Base-by-base conservation (phyloP, 495 filamentous ascomycete genomes). In the Annulohypoxylon bovei region DNA sequence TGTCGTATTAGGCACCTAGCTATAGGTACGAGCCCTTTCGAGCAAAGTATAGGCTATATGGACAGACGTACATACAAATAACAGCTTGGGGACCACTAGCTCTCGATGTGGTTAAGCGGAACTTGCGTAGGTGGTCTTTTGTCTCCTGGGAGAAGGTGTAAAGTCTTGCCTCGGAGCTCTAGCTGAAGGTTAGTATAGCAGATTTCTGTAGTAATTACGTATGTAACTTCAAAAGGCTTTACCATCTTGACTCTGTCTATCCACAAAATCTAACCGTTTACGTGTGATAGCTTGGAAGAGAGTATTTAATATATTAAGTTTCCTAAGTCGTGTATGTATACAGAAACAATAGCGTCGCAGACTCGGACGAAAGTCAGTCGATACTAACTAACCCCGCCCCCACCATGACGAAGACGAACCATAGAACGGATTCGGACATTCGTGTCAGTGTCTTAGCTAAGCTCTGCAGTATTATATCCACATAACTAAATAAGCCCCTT, bases 81-180 rank as follows among this genome's bases (percentile, higher is more conserved):
- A 95, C 87, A 61, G 94, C 95, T 83, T 97, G 94, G 0, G 94
- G 89, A 40, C 91, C 88, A 72, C 90, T 93, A n/a, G 92, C 88
- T 67, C 95, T 85, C 23, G 94, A 97, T 6, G 95, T 98, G 9
- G 89, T 86, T 8, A 99, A 84, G 37, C 95, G 92, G 82, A 99
- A 98, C 78, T 97, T 97, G 75, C 91, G 90, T 61, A 99, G 86
- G 76, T 91, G 88, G 71, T 92, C 89, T 80, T 88, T 92, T 25
- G 93, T 97, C 79, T 94, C 92, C 46, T 89, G 85, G 32, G 93
- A 94, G 87, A 98, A 97, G 25, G 94, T 90, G 81, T 98, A 99
- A 71, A 99, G 86, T 62, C 95, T 86, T 56, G 92, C 86, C 83
- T 98, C 95, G 71, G 93, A 95, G 73, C 92, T 82, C 88, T 88